Evolutionary conservation across 2,329 filamentous ascomycete species (phyloP).

Genomic region (Ophiostoma perfectum): DNA sequence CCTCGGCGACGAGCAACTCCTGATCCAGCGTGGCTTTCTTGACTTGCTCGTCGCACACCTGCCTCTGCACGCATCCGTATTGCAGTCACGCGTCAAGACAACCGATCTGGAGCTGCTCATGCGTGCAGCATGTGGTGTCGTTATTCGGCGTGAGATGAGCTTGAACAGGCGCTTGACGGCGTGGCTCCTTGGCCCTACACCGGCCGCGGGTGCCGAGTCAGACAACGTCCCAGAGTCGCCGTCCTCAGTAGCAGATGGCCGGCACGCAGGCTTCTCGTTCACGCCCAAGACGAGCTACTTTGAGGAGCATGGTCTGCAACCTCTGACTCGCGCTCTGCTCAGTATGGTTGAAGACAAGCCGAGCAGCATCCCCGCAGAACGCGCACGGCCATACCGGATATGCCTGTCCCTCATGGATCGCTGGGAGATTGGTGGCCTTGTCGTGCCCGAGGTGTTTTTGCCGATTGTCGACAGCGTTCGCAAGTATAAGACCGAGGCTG

Average conservation of each 20-base stretch:
- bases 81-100: constrained; percentile 67
- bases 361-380: constrained; percentile 51
- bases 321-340: constrained; percentile 68
- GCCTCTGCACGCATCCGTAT: constrained; percentile 72
- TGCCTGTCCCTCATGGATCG: constrained; percentile 95
- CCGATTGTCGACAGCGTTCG: constrained; percentile 77
- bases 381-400: constrained; percentile 80
- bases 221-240: constrained; percentile 41
- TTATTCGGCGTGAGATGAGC: constrained; percentile 90
- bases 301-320: constrained; percentile 67
- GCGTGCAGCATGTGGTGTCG: constrained; percentile 77
- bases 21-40: constrained; percentile 90
- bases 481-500: constrained; percentile 61
- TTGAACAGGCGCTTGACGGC: constrained; percentile 91
- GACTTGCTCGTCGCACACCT: constrained; percentile 88
- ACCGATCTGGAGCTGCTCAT: constrained; percentile 78
- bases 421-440: constrained; percentile 89
- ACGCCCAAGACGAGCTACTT: constrained; percentile 71
- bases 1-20: constrained; percentile 75
- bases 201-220: constrained; percentile 28
- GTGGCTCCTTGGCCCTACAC: constrained; percentile 84
- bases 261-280: constrained; percentile 32
- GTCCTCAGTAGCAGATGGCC: constrained; percentile 29
- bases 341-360: constrained; percentile 59
- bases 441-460: constrained; percentile 84